Evolutionary conservation across 345 rosid species (phyloP).

Genomic region (Salix suchowensis): DNA sequence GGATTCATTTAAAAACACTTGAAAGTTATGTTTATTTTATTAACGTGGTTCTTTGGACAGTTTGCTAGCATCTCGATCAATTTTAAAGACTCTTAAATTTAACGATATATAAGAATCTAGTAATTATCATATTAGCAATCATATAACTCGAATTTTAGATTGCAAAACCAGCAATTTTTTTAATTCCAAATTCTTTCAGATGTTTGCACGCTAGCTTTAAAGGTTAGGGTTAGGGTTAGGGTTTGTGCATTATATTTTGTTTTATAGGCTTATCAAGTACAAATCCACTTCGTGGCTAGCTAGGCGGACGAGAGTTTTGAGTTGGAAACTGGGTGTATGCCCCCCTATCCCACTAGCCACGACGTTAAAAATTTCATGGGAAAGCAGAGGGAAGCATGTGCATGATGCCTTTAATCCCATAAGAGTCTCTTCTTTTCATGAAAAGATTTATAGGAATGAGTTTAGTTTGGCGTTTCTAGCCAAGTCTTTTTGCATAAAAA

Average conservation of each 20-base stretch:
- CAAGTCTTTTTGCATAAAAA: slow-evolving; percentile 1
- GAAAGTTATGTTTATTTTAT: no score
- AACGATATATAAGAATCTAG: rapidly evolving
- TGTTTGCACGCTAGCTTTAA: no score
- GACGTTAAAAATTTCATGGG: slow-evolving; percentile 27
- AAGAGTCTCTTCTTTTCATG: slow-evolving; percentile 58
- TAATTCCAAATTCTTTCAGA: no score
- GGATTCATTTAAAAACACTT: not conserved
- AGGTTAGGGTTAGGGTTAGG: not conserved
- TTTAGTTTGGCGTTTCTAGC: slow-evolving; percentile 32
- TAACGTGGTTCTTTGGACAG: no score
- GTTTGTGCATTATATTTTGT: not conserved
- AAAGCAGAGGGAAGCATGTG: slow-evolving; percentile 54
- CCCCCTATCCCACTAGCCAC: slow-evolving; percentile 33
- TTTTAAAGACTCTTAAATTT: no score
- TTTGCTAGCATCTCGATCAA: no score
- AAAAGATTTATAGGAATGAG: slow-evolving; percentile 46
- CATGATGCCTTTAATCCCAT: slow-evolving; percentile 56
- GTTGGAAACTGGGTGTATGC: slow-evolving; percentile 21
- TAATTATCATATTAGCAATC: no score
- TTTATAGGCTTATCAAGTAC: slow-evolving; percentile 7
- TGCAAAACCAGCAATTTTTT: no score
- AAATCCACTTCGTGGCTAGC: not conserved
- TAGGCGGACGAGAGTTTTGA: slow-evolving; percentile 15
- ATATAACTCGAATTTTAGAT: no score